Evolutionary conservation across 345 rosid species (phyloP), one percentile per base, ranked within the genome.

Genomic region (Gossypium arboreum): DNA sequence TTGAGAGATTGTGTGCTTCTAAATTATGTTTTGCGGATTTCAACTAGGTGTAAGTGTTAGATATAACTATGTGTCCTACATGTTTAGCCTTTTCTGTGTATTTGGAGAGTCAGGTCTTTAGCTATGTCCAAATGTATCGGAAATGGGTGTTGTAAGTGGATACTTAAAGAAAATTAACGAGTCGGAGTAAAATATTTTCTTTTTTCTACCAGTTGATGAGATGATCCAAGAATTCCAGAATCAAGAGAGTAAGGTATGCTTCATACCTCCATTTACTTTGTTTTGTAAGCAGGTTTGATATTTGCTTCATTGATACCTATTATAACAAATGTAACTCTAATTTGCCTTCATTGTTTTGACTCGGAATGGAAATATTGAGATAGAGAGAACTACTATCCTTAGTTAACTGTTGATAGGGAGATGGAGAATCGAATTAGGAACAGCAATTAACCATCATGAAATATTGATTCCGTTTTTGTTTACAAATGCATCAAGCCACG

Each of bases 201-300:
- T 34, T 34, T 34, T 34, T 34, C 41, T 62, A 7, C n/a, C 7
- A 34, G 34, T 20, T 66, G 71, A 45, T 20, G 71, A 66, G 34
- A 57, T 20, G 61, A 57, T 61, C 18, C 65, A 67, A 22, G 11
- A 47, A 48, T 68, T 47, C 39, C 72, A 47, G 56, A 34, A 12
- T 67, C 71, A 47, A 15, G 71, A 12, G 13, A 24, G 34, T 25
- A 59, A 59, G 8, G 17, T 59, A 59, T 68, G 72, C 72, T 68
- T 68, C 55, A 9, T 64, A 41, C 4, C 50, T n/a, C 25, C 22
- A 56, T 22, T 45, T 12, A 3, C 16, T 59, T 10, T 58, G 61
- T 44, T 24, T 66, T 25, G 13, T 7, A 66, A 1, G n/a, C 34
- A 2, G 47, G 71, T 68, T 68, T 27, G 29, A 7, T 15, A 22